phyloP scores from a whole-genome alignment of 352 stramenopile species.

The Phytophthora colocasiae region DNA sequence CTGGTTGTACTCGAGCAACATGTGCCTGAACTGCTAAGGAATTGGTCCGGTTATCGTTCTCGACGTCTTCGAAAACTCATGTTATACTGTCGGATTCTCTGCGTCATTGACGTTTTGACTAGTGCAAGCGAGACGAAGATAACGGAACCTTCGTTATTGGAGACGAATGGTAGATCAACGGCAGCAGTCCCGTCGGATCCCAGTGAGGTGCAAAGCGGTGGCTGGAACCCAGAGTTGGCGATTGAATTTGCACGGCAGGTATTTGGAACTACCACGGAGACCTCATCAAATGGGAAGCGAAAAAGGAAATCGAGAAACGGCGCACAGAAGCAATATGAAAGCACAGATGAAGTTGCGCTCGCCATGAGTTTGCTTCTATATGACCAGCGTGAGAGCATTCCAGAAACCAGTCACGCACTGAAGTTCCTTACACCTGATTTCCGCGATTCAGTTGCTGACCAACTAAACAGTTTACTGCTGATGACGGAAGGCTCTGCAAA shows the following conservation, averaged over 20 bases:
- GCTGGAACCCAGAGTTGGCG: conserved; percentile 46
- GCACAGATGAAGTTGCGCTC: conserved; percentile 22
- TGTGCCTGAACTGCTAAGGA: conserved; percentile 12
- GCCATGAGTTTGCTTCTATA: conserved; percentile 53
- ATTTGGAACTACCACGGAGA: conserved; percentile 25
- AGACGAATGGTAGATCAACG: conserved; percentile 14
- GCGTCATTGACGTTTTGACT: conserved; percentile 51
- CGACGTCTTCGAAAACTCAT: conserved; percentile 27
- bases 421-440: conserved; percentile 49
- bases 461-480: conserved; percentile 48
- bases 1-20: conserved; percentile 34
- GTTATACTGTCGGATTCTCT: conserved; percentile 49
- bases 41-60: conserved; percentile 1
- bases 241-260: conserved; percentile 44
- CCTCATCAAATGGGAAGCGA: conserved; percentile 25
- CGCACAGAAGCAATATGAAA: background rate
- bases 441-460: conserved; percentile 51
- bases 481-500: conserved; percentile 4
- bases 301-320: conserved; percentile 22
- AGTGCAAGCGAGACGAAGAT: conserved; percentile 17
- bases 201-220: conserved; percentile 3
- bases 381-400: conserved; percentile 36
- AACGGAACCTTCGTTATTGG: background rate
- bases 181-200: background rate
- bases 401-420: conserved; percentile 25